Evolutionary conservation across 2,329 filamentous ascomycete genomes (phyloP).

Genomic region (Sarocladiaceae sp.): DNA sequence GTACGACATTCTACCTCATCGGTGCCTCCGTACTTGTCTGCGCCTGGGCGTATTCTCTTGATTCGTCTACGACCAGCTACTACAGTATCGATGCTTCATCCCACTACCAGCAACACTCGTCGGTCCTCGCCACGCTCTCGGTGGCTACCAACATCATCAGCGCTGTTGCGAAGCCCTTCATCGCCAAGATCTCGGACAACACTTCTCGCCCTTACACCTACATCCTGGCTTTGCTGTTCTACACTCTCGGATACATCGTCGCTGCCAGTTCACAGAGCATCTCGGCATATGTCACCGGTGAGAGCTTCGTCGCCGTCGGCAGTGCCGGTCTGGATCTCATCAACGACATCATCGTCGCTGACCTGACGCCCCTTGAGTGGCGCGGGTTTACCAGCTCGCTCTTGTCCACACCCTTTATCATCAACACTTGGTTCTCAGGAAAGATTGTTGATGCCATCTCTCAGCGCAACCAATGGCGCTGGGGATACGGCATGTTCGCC

Average conservation of each 20-base stretch:
- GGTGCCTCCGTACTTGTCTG: conserved; percentile 19
- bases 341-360: conserved; percentile 57
- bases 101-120: conserved; percentile 22
- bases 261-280: conserved; percentile 49
- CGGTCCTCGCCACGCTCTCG: conserved; percentile 20
- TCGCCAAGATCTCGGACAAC: conserved; percentile 56
- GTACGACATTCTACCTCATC: conserved; percentile 20
- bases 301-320: conserved; percentile 54
- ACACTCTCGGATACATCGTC: conserved; percentile 50
- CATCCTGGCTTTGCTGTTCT: conserved; percentile 45
- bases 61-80: conserved; percentile 22
- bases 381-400: conserved; percentile 25
- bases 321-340: conserved; percentile 53
- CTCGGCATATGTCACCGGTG: conserved; percentile 43
- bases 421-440: conserved; percentile 32
- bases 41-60: conserved; percentile 24
- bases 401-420: conserved; percentile 23
- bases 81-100: conserved; percentile 24
- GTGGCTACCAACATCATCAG: conserved; percentile 31
- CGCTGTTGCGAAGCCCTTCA: conserved; percentile 52
- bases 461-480: conserved; percentile 42
- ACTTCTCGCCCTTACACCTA: conserved; percentile 58
- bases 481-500: conserved; percentile 61
- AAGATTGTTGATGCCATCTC: conserved; percentile 28
- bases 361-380: conserved; percentile 46